A percentile compares a stretch with the other conserved stretches of the same genome.
Evolutionary conservation across 306 rosid genomes (phyloP).

Genomic region (Amphicarpaea edgeworthii): DNA sequence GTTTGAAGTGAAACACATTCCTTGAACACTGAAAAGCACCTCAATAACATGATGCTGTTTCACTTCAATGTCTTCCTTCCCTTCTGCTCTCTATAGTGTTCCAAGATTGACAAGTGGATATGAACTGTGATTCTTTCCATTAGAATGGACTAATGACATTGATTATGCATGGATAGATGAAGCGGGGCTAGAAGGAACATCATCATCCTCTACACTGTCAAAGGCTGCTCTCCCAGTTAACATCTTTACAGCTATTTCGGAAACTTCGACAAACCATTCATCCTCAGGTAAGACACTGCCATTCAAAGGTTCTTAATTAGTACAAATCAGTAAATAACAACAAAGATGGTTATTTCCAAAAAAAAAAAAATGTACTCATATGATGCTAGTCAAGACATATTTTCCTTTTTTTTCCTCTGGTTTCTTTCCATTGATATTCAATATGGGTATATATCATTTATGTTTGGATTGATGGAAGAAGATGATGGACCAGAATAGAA

Average conservation of each 20-base stretch:
- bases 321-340: slow-evolving; percentile 23
- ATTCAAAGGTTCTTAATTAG: slow-evolving; percentile 30
- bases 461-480: neutral
- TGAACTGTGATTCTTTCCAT: slow-evolving; percentile 54
- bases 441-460: slow-evolving; percentile 5
- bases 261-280: slow-evolving; percentile 94
- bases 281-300: slow-evolving; percentile 84
- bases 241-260: slow-evolving; percentile 85
- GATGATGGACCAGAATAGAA: neutral
- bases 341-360: neutral
- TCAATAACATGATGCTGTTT: slow-evolving; percentile 13
- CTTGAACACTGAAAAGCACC: slow-evolving; percentile 4
- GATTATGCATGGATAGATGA: slow-evolving; percentile 57
- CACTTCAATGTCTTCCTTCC: slow-evolving; percentile 8
- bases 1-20: slow-evolving; percentile 36
- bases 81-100: slow-evolving; percentile 16
- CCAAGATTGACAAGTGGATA: slow-evolving; percentile 30
- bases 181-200: slow-evolving; percentile 72
- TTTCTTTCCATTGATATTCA: neutral
- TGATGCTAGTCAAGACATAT: neutral
- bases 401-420: neutral
- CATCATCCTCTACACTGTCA: slow-evolving; percentile 62
- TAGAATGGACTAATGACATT: slow-evolving; percentile 58
- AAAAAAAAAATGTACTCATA: slow-evolving; percentile 7
- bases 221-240: slow-evolving; percentile 74